Evolutionary conservation across 129 eudicot genomes (phyloP).

Genomic region (Centaurea solstitialis): DNA sequence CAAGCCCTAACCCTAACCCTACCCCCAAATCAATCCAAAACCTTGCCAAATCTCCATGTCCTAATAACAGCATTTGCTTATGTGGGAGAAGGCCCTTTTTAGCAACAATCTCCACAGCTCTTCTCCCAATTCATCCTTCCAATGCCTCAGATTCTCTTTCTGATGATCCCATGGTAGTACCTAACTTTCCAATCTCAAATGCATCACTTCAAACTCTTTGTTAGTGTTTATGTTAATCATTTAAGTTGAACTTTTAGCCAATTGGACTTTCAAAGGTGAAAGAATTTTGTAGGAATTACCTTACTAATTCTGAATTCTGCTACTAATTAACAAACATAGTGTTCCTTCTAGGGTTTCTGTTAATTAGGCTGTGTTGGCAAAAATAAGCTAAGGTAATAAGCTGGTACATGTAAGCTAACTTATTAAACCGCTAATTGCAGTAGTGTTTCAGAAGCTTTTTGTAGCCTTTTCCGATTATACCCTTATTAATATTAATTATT

Average conservation of each 20-base stretch:
- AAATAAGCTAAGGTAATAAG: too few relatives aligned
- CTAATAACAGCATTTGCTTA: slow-evolving; percentile 29
- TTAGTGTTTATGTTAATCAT: background rate
- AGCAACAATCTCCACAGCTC: slow-evolving; percentile 43
- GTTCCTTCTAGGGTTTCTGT: slow-evolving; percentile 6
- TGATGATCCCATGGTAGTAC: slow-evolving; percentile 59
- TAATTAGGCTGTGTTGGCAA: too few relatives aligned
- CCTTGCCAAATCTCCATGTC: slow-evolving; percentile 4
- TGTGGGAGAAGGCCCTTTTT: slow-evolving; percentile 72
- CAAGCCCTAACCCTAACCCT: background rate
- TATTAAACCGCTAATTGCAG: too few relatives aligned
- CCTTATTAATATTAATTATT: too few relatives aligned
- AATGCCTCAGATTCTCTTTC: slow-evolving; percentile 32
- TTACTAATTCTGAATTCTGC: background rate
- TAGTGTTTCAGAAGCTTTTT: too few relatives aligned
- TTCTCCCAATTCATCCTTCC: slow-evolving; percentile 47
- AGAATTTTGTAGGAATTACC: background rate
- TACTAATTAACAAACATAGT: background rate
- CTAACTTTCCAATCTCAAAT: background rate
- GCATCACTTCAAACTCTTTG: background rate
- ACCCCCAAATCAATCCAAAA: slow-evolving; percentile 23
- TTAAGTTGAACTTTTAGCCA: background rate
- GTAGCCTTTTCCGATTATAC: too few relatives aligned
- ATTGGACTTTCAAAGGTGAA: background rate
- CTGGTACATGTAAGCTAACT: too few relatives aligned